Evolutionary conservation across 192 early-diverging fungal genomes (phyloP).

Genomic region (Linnemannia hyalina): DNA sequence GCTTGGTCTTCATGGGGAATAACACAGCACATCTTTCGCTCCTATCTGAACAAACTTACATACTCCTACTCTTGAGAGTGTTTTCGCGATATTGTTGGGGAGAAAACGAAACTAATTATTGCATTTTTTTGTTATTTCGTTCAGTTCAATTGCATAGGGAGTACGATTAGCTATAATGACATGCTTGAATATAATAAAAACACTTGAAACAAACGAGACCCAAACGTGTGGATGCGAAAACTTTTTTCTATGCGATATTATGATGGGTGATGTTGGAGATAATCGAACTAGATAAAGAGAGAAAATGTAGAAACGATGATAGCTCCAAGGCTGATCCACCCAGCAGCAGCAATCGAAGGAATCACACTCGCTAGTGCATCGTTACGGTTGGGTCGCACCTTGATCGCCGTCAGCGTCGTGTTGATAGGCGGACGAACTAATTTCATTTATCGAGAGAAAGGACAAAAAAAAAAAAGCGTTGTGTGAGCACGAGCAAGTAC

Average conservation of each 20-base stretch:
- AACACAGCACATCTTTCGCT: slow-evolving; percentile 81
- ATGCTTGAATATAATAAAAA: background rate
- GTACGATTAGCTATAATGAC: background rate
- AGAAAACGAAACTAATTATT: background rate
- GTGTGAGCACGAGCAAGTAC: background rate
- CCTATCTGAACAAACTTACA: slow-evolving; percentile 78
- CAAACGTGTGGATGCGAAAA: background rate
- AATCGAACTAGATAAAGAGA: background rate
- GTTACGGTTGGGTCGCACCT: slow-evolving; percentile 21
- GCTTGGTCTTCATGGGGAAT: slow-evolving; percentile 67
- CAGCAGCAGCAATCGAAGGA: background rate
- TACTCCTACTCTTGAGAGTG: background rate
- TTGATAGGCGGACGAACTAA: slow-evolving; percentile 40
- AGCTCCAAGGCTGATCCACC: background rate
- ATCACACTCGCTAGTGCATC: background rate
- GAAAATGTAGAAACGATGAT: background rate
- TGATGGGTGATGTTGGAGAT: background rate
- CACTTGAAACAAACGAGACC: background rate
- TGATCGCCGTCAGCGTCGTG: slow-evolving; percentile 33
- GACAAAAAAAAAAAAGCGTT: background rate
- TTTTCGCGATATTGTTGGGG: background rate
- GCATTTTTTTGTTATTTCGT: background rate
- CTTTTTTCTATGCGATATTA: background rate
- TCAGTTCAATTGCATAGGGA: background rate
- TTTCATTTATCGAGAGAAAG: background rate